Evolutionary conservation across 495 filamentous ascomycete species (phyloP), one percentile per base, ranked within the genome.

Genomic region (Aspergillus egyptiacus): DNA sequence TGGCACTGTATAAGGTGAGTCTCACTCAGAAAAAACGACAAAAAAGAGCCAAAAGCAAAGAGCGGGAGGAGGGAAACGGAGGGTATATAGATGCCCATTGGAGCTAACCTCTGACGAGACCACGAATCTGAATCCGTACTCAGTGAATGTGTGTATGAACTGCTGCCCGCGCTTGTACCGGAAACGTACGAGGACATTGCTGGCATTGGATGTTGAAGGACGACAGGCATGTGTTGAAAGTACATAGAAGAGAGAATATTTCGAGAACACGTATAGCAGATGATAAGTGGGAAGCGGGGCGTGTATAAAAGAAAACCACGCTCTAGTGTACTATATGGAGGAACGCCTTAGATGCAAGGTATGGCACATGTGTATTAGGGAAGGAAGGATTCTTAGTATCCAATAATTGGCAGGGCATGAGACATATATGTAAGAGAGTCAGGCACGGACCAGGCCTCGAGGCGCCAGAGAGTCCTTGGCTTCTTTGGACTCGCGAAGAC

Each of bases 91-190:
- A 41, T 62, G 37, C 36, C 35, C 46, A 40, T 54, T 58, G 51
- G 34, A 63, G 69, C 69, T 70, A 40, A 74, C 71, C 69, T 72
- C 44, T 64, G 60, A 52, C 64, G 68, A 65, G 68, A 66, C 54
- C 66, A 60, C 25, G 63, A 52, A 53, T 72, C 68, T 22, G 65
- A 54, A 51, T 64, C 66, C 44, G 61, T 57, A 52, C 61, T 65
- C 35, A 61, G 47, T 15, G 69, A 62, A 42, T 61, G 54, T 46
- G 62, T 63, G 43, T 62, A 63, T 41, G 67, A 64, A 35, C 59
- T 54, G 31, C 65, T 54, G 28, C 56, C 57, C 50, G 61, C 54
- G 52, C 63, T 58, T 20, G 59, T 51, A 49, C 60, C 57, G 25
- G 69, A 65, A 25, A 70, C 58, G 35, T 68, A 63, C 27, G 58